These are phyloP conservation scores for Globisporangium iwayamae DNA, from an alignment of 352 stramenopile genomes.

Conservation along the genomic window DNA sequence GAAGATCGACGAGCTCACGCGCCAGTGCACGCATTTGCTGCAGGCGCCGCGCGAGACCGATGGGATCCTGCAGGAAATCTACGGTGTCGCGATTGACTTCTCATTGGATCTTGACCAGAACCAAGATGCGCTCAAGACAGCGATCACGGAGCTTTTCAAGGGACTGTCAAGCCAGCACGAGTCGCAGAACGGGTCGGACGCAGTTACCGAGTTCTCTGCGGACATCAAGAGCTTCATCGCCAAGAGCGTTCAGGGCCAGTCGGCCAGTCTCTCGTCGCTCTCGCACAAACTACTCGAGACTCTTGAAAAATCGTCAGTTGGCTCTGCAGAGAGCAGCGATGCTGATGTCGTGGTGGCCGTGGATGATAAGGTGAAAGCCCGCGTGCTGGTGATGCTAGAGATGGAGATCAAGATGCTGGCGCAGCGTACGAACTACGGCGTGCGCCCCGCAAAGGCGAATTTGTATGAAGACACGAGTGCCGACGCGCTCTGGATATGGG, in stretches of 20 bases:
- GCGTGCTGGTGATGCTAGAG: slow-evolving; percentile 41
- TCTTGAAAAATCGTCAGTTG: slow-evolving; percentile 18
- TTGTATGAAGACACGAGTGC: slow-evolving; percentile 77
- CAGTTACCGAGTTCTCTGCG: slow-evolving; percentile 21
- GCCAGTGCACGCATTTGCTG: slow-evolving; percentile 36
- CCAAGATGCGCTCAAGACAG: slow-evolving; percentile 14
- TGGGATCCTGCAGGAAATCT: slow-evolving; percentile 68
- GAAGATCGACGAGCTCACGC: slow-evolving; percentile 73
- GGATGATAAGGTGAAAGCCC: slow-evolving; percentile 18
- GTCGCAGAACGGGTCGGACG: slow-evolving; percentile 16
- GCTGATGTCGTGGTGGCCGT: slow-evolving; percentile 1
- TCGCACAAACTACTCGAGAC: slow-evolving; percentile 27
- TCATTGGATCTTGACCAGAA: slow-evolving; percentile 32
- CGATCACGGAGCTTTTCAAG: slow-evolving; percentile 15
- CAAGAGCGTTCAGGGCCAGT: slow-evolving; percentile 40
- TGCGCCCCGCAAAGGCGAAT: slow-evolving; percentile 63
- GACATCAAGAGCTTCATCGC: slow-evolving; percentile 54
- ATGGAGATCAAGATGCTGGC: slow-evolving; percentile 89
- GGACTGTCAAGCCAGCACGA: slow-evolving; percentile 12
- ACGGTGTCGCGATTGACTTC: slow-evolving; percentile 50
- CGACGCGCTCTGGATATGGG: slow-evolving; percentile 81
- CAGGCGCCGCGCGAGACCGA: slow-evolving; percentile 23
- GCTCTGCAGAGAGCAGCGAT: slow-evolving; percentile 3
- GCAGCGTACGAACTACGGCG: slow-evolving; percentile 67
- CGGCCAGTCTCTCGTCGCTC: slow-evolving; percentile 36